Percentiles rank a stretch among this genome's conserved stretches.
Conservation (phyloP, 2,329 filamentous ascomycete species). For the Colletotrichum orbiculare region DNA sequence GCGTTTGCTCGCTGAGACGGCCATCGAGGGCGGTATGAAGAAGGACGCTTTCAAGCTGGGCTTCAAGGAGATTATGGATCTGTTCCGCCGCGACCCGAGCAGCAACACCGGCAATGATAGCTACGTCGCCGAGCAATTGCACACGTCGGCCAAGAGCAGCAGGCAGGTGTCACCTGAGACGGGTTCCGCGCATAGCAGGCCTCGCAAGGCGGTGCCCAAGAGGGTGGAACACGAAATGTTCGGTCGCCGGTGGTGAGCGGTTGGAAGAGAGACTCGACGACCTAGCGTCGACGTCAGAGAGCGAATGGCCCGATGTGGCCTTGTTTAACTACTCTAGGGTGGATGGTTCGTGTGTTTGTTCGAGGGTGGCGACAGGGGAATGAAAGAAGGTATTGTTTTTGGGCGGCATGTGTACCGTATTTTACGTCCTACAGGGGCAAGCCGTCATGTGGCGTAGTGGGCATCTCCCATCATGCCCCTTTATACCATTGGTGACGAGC, state of each 20-base stretch:
- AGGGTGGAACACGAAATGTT: slow-evolving; percentile 39
- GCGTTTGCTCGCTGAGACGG: slow-evolving; percentile 87
- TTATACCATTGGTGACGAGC: no score
- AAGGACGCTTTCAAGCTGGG: slow-evolving; percentile 83
- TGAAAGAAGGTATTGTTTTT: no score
- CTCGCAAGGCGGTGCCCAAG: slow-evolving; percentile 43
- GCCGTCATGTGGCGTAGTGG: no score
- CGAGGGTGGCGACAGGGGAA: no score
- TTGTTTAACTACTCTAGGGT: no score
- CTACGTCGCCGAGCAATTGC: slow-evolving; percentile 21
- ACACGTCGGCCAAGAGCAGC: slow-evolving; percentile 18
- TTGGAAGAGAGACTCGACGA: no score
- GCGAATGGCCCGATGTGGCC: no score
- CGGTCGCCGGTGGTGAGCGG: slow-evolving; percentile 29
- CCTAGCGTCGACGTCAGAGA: no score
- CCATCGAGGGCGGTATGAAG: slow-evolving; percentile 84
- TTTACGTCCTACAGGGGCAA: no score
- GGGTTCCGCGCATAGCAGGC: slow-evolving; percentile 16
- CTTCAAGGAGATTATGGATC: slow-evolving; percentile 90
- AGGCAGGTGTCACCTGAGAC: slow-evolving; percentile 28
- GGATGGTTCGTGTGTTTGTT: no score
- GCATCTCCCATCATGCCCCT: no score
- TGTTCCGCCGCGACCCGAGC: slow-evolving; percentile 66
- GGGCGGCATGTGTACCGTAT: no score
- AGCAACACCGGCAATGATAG: not conserved